phyloP scores from a whole-genome alignment of 768 basidiomycete genomes.

The Cubamyces lactineus region DNA sequence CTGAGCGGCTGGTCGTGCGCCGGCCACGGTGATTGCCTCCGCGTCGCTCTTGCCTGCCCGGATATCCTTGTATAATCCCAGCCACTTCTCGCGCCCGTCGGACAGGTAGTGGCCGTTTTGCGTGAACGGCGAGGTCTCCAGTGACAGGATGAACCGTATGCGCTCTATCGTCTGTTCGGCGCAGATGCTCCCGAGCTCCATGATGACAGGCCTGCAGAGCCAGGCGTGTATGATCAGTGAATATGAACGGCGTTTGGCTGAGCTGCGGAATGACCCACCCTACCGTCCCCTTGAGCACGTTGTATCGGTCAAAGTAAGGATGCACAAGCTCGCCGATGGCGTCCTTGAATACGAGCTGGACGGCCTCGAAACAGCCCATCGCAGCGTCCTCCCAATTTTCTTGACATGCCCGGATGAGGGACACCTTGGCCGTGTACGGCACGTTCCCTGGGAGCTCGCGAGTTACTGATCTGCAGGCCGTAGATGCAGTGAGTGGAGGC shows the following conservation, averaged over 20 bases:
- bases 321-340: slow-evolving; percentile 24
- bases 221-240: no score
- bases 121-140: slow-evolving; percentile 39
- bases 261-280: slow-evolving; percentile 16
- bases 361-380: slow-evolving; percentile 24
- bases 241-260: not conserved
- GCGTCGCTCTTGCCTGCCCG: slow-evolving; percentile 27
- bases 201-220: slow-evolving; percentile 14
- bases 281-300: slow-evolving; percentile 24
- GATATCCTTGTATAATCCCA: slow-evolving; percentile 41
- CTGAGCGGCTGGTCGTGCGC: slow-evolving; percentile 16
- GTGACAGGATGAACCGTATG: slow-evolving; percentile 14
- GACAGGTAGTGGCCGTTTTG: slow-evolving; percentile 47
- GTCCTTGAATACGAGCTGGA: slow-evolving; percentile 18
- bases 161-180: slow-evolving; percentile 7
- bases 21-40: slow-evolving; percentile 10
- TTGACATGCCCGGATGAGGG: slow-evolving; percentile 27
- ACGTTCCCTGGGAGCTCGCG: slow-evolving; percentile 69
- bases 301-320: slow-evolving; percentile 27
- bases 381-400: slow-evolving; percentile 26
- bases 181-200: slow-evolving; percentile 22
- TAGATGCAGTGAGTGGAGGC: no score
- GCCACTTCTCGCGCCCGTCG: slow-evolving; percentile 39
- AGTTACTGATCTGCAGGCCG: slow-evolving; percentile 35
- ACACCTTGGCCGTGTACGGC: slow-evolving; percentile 46